phyloP scores from a whole-genome alignment of 2,329 filamentous ascomycete genomes.

The Coniochaeta hoffmannii region DNA sequence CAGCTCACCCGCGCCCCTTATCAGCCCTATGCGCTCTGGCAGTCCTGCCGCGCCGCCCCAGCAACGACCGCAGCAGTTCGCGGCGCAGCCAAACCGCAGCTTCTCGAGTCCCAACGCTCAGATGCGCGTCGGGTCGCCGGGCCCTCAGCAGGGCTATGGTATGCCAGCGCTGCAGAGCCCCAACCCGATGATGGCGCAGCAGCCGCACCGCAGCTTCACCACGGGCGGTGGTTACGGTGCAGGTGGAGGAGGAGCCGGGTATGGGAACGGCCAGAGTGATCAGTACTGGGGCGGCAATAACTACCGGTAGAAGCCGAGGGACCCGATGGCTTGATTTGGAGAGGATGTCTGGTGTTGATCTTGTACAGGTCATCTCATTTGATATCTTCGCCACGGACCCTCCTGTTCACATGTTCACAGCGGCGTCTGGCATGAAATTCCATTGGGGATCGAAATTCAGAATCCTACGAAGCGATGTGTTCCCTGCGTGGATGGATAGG shows the following conservation, averaged over 20 bases:
- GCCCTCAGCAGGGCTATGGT: conserved; percentile 13
- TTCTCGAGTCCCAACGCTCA: conserved; percentile 19
- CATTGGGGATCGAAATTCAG: background rate
- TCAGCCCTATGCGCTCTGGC: conserved; percentile 6
- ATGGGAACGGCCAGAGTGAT: conserved; percentile 2
- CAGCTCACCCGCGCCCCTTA: conserved; percentile 4
- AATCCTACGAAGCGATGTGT: background rate
- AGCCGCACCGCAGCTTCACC: conserved; percentile 17
- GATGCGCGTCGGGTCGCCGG: conserved; percentile 19
- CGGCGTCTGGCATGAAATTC: background rate
- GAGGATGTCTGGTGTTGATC: background rate
- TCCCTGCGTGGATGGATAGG: background rate
- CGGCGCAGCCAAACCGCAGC: conserved; percentile 15
- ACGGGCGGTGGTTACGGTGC: background rate
- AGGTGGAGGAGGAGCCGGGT: background rate
- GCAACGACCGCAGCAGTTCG: conserved; percentile 11
- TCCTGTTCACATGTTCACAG: background rate
- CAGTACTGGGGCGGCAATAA: conserved; percentile 8
- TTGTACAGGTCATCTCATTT: too few relatives aligned
- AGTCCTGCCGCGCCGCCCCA: conserved; percentile 5
- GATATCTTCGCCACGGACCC: background rate
- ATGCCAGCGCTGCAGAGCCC: conserved; percentile 18
- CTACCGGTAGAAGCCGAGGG: conserved; percentile 4
- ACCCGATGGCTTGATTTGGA: background rate
- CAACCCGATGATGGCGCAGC: conserved; percentile 10